phyloP scores from a whole-genome alignment of 805 yeast genomes.

The Saccharomycopsis vini region DNA sequence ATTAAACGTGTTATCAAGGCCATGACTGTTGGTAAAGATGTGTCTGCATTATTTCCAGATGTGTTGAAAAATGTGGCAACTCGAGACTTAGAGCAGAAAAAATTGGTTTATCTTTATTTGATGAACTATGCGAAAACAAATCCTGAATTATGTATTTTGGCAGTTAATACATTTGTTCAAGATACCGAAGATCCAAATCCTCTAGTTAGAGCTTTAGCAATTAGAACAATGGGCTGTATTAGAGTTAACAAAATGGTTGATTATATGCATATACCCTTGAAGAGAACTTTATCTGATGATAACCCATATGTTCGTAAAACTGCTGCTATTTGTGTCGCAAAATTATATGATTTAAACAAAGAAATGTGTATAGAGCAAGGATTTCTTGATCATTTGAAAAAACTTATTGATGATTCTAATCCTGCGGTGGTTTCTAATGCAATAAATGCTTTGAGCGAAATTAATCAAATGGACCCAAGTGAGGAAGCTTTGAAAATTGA shows the following conservation, averaged over 20 bases:
- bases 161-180: conserved; percentile 91
- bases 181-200: conserved; percentile 98
- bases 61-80: conserved; percentile 95
- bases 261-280: conserved; percentile 84
- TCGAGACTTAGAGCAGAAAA: conserved; percentile 92
- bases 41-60: conserved; percentile 89
- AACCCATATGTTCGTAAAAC: conserved; percentile 97
- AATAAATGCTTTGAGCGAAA: conserved; percentile 76
- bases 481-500: conserved; percentile 38
- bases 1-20: conserved; percentile 95
- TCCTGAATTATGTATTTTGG: conserved; percentile 91
- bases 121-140: conserved; percentile 97
- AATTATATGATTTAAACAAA: conserved; percentile 78
- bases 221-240: conserved; percentile 97
- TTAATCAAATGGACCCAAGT: conserved; percentile 55
- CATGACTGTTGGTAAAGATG: conserved; percentile 97
- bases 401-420: conserved; percentile 72
- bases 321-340: conserved; percentile 95
- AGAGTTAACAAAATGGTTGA: conserved; percentile 93
- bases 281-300: conserved; percentile 78
- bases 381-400: conserved; percentile 58
- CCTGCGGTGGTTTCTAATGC: conserved; percentile 98
- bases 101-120: conserved; percentile 83
- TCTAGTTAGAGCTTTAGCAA: conserved; percentile 88
- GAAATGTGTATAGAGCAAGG: conserved; percentile 81